Evolutionary conservation across 108 stramenopile genomes (phyloP).

Genomic region (Chaetoceros muelleri): DNA sequence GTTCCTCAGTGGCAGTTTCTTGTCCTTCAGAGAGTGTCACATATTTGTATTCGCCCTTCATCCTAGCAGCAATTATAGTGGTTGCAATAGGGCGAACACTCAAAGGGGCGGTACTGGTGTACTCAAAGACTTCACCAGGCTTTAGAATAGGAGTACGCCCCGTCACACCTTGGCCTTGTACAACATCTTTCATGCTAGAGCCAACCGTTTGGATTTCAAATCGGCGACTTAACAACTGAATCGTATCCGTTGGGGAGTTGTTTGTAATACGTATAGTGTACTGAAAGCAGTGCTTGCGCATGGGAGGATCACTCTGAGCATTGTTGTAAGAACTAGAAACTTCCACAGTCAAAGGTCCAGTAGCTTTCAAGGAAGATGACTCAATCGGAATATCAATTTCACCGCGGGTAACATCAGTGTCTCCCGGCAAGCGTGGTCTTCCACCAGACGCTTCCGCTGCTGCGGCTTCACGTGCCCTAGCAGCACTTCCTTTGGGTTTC

Average conservation of each 20-base stretch:
- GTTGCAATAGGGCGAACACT: slow-evolving; percentile 73
- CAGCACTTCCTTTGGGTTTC: slow-evolving; percentile 41
- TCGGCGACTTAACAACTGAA: slow-evolving; percentile 80
- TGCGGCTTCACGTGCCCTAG: slow-evolving; percentile 50
- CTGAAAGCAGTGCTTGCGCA: slow-evolving; percentile 87
- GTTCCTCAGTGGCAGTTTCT: slow-evolving; percentile 58
- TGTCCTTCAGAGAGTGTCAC: slow-evolving; percentile 48
- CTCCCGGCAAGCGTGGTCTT: slow-evolving; percentile 71
- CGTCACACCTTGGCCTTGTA: slow-evolving; percentile 85
- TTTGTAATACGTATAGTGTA: slow-evolving; percentile 91
- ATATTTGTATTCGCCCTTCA: slow-evolving; percentile 75
- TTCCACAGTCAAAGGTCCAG: slow-evolving; percentile 69
- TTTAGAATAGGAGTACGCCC: slow-evolving; percentile 84
- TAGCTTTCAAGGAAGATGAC: slow-evolving; percentile 39
- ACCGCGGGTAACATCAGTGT: slow-evolving; percentile 60
- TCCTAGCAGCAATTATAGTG: slow-evolving; percentile 72
- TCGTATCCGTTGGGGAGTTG: slow-evolving; percentile 70
- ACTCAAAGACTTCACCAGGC: slow-evolving; percentile 89
- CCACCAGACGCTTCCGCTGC: slow-evolving; percentile 51
- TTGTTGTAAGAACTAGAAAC: slow-evolving; percentile 78
- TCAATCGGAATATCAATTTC: slow-evolving; percentile 45
- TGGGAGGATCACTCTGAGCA: slow-evolving; percentile 84
- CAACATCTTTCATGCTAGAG: slow-evolving; percentile 74
- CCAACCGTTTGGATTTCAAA: slow-evolving; percentile 91
- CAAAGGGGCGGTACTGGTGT: slow-evolving; percentile 79